Evolutionary conservation across 129 eudicot genomes (phyloP).

Genomic region (Helichrysum umbraculigerum): DNA sequence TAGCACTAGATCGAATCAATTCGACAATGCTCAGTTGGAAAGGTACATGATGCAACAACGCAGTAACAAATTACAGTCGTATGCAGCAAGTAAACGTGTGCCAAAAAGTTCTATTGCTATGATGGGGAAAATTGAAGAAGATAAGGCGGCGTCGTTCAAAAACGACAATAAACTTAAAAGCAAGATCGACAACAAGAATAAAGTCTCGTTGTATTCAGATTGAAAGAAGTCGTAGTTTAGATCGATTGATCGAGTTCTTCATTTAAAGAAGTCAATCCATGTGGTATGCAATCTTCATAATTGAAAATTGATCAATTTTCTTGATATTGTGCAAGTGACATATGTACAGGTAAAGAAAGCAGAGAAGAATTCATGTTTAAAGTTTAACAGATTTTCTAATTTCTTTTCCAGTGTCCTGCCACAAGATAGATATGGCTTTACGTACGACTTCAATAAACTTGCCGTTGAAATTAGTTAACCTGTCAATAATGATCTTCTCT

Average conservation of each 20-base stretch:
- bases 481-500: no score
- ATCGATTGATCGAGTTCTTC: no score
- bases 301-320: no score
- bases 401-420: background rate
- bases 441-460: no score
- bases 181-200: no score
- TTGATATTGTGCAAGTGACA: background rate
- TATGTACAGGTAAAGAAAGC: background rate
- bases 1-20: background rate
- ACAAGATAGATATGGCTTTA: no score
- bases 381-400: no score
- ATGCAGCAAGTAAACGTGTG: background rate
- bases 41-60: slow-evolving; percentile 12
- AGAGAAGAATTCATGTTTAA: background rate
- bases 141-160: slow-evolving; percentile 20
- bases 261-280: no score
- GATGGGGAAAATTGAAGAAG: slow-evolving; percentile 26
- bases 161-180: background rate
- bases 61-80: background rate
- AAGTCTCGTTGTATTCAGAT: no score
- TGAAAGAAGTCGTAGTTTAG: no score
- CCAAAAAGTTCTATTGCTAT: slow-evolving; percentile 14
- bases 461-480: no score
- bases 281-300: background rate
- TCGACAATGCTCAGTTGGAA: background rate